Evolutionary conservation across 148 eudicot species (phyloP), one percentile per base, ranked within the genome.

Genomic region (Bassia scoparia): DNA sequence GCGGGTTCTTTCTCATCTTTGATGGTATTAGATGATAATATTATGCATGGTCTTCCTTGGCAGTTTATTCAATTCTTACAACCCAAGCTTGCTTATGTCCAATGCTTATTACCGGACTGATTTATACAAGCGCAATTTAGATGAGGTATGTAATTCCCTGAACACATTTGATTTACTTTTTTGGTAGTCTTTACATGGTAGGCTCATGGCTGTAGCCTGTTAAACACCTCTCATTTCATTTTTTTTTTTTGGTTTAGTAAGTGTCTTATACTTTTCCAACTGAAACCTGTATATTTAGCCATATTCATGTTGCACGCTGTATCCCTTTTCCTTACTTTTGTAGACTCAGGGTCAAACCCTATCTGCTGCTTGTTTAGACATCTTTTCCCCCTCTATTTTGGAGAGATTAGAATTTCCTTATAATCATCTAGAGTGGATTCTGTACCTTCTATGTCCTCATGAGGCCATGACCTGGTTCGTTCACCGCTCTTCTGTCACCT

Each of bases 101-200:
- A 95, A 90, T 76, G 98, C 97, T 77, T 95, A 88, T 81, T 87
- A 95, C 76, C 88, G 88, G 73, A 89, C 96, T 64, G 97, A 95
- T 86, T 74, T 95, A 70, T 95, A 95, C 82, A 81, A 82, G 69
- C 90, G 89, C 61, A 77, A 55, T 18, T 73, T 95, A 77, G 88
- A 88, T 58, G 88, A 95, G 96, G 98, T 95, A 89, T 41, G 79
- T 16, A 29, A 68, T 37, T 76, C 74, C 80, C 60, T 66, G 61
- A 44, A 68, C 76, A 61, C 27, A 56, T 71, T 41, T 69, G 31
- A 41, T n/a, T 49, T 48, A 24, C 33, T 48, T 35, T 50, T 63
- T 63, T 55, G 9, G 9, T 41, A 16, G 30, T 46, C 15, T 2
- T 16, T 34, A 20, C 34, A 11, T 61, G 12, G 16, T 55, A 43